A percentile compares a stretch with the other conserved stretches of the same genome.
phyloP scores from a whole-genome alignment of 441 rosid genomes.

The Manihot esculenta region DNA sequence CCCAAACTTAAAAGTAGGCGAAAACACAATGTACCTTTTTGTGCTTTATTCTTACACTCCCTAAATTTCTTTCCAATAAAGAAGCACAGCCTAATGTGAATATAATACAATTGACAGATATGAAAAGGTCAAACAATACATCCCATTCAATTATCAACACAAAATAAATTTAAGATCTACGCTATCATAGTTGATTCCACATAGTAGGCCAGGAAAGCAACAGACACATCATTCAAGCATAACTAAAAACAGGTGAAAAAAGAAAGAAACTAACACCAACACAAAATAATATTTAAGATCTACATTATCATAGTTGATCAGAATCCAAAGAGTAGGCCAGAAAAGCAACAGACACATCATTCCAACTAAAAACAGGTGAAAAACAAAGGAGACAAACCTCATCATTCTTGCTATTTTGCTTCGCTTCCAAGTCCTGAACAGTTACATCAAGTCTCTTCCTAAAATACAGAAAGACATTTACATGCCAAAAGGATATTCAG shows the following conservation, averaged over 20 bases:
- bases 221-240: too few relatives aligned
- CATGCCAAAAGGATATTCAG: too few relatives aligned
- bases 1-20: too few relatives aligned
- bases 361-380: background rate
- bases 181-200: too few relatives aligned
- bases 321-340: background rate
- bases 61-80: background rate
- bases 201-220: too few relatives aligned
- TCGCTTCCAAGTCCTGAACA: constrained; percentile 86
- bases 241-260: too few relatives aligned
- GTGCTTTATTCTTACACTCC: background rate
- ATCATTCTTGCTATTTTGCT: constrained; percentile 90
- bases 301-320: background rate
- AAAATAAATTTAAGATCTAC: too few relatives aligned
- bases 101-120: background rate
- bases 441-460: constrained; percentile 89
- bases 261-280: too few relatives aligned
- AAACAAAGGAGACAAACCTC: constrained; percentile 46
- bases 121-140: background rate
- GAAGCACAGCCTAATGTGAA: background rate
- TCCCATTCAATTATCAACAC: background rate
- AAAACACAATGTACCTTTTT: too few relatives aligned
- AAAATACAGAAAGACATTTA: too few relatives aligned
- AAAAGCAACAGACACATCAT: background rate
- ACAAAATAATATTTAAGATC: background rate